Percentiles rank a stretch among this genome's conserved stretches.
Conservation (phyloP, 345 rosid genomes). For the Microcos paniculata region DNA sequence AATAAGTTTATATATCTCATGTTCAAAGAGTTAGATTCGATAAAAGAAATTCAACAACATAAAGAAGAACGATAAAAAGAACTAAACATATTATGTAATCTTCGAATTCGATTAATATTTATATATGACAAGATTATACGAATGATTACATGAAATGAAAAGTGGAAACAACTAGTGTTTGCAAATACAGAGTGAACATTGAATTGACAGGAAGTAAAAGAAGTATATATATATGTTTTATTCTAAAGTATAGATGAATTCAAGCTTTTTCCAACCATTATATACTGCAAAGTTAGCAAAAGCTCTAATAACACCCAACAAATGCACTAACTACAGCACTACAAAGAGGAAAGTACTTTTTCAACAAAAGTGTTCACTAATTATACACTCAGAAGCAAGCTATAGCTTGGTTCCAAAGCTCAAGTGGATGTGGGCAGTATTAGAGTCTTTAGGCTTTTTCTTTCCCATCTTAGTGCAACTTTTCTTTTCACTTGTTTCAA, state of each 20-base stretch:
- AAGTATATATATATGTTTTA: neutral
- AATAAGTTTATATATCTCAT: no score
- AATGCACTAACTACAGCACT: slow-evolving; percentile 9
- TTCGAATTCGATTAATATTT: neutral
- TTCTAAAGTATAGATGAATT: slow-evolving; percentile 11
- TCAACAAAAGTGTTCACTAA: slow-evolving; percentile 18
- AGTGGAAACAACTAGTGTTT: neutral
- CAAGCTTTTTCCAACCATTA: slow-evolving; percentile 7
- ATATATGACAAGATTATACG: neutral
- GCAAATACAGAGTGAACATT: neutral
- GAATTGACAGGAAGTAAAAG: neutral
- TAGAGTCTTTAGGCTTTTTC: slow-evolving; percentile 18
- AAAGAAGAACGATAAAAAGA: neutral
- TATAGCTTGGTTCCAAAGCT: slow-evolving; percentile 13
- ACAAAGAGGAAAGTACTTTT: slow-evolving; percentile 21
- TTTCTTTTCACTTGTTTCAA: slow-evolving; percentile 32
- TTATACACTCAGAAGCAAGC: slow-evolving; percentile 15
- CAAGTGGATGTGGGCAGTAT: slow-evolving; percentile 10
- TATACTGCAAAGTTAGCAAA: neutral
- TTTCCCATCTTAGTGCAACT: slow-evolving; percentile 26
- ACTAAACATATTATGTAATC: neutral
- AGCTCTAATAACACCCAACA: neutral
- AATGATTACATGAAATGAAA: neutral
- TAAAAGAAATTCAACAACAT: neutral
- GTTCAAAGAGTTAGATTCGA: no score